These are phyloP conservation scores for Carex pumila DNA, from an alignment of 176 grass and related monocot species.

Conservation along the genomic window DNA sequence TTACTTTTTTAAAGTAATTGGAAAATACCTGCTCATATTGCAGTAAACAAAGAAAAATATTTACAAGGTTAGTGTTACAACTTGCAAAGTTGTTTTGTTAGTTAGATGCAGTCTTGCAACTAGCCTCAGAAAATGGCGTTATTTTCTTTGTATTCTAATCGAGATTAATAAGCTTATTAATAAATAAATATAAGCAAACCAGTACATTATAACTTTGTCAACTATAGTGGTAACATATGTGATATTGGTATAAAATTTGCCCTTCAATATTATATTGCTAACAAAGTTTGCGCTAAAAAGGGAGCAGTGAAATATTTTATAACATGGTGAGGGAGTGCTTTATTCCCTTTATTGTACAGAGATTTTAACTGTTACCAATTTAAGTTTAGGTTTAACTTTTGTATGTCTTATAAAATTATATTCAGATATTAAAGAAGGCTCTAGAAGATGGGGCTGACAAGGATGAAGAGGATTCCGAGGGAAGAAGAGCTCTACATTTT, in stretches of 20 bases:
- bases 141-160: background rate
- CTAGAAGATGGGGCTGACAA: conserved; percentile 64
- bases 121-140: background rate
- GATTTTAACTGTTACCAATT: background rate
- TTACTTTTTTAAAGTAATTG: too few relatives aligned
- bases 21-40: too few relatives aligned
- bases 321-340: background rate
- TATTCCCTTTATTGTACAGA: background rate
- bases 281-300: background rate
- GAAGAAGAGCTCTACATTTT: conserved; percentile 80
- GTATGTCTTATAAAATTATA: background rate
- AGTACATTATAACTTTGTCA: background rate
- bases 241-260: background rate
- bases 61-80: too few relatives aligned
- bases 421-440: conserved; percentile 71
- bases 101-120: too few relatives aligned
- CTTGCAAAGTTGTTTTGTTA: too few relatives aligned
- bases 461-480: conserved; percentile 94
- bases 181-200: background rate
- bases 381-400: background rate
- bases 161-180: background rate
- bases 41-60: too few relatives aligned
- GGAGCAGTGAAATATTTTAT: background rate
- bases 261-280: background rate
- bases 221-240: background rate